These are phyloP conservation scores for Bacterosira constricta DNA, from an alignment of 108 stramenopile genomes.

Conservation along the genomic window DNA sequence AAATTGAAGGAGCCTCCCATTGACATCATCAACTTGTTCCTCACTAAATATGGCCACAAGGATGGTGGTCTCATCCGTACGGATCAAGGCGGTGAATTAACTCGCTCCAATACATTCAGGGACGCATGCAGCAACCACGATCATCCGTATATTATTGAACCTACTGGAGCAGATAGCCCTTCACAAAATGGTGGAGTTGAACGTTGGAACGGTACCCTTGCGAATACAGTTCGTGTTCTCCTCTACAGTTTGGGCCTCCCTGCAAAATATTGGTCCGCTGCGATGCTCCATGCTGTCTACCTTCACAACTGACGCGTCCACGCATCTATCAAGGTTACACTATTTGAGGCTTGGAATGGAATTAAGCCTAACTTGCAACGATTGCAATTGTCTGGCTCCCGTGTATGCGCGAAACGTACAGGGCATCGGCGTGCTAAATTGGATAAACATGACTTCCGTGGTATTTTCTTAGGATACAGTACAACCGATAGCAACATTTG, in stretches of 20 bases:
- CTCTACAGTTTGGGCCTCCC: not conserved
- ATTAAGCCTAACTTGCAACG: not conserved
- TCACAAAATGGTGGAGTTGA: not conserved
- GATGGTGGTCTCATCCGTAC: not conserved
- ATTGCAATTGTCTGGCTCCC: not conserved
- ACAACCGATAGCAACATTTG: not conserved
- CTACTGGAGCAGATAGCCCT: not conserved
- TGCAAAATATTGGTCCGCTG: not conserved
- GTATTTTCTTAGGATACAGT: not conserved
- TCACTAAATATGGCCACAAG: not conserved
- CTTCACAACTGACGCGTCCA: not conserved
- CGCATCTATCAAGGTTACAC: not conserved
- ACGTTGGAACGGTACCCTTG: not conserved
- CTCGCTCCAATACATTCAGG: not conserved
- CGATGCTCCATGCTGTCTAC: not conserved
- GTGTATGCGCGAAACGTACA: not conserved
- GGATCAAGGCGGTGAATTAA: not conserved
- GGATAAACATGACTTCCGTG: not conserved
- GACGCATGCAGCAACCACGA: too few species aligned
- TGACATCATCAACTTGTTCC: too few species aligned
- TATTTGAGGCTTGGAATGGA: not conserved
- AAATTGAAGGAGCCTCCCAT: too few species aligned
- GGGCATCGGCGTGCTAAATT: not conserved
- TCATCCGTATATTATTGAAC: not conserved
- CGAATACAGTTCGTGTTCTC: not conserved